Percentiles rank a stretch among this genome's conserved stretches.
Evolutionary conservation across 371 early-diverging fungal species (phyloP).

Genomic region (Circinella umbellata): DNA sequence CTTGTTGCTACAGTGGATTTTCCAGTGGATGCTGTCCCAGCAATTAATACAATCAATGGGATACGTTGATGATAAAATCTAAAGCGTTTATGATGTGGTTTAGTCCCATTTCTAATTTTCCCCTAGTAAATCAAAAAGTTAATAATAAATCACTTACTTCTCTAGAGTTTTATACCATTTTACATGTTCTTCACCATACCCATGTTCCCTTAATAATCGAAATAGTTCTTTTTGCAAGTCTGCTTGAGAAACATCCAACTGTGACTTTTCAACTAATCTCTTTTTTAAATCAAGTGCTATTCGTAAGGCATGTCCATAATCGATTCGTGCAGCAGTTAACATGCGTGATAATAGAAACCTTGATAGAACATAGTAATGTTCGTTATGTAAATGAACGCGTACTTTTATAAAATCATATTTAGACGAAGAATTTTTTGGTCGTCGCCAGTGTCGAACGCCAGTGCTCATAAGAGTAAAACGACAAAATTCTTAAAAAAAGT

Average conservation of each 20-base stretch:
- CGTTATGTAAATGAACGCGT: slow-evolving; percentile 37
- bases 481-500: too few species aligned
- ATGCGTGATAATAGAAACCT: slow-evolving; percentile 44
- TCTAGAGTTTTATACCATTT: slow-evolving; percentile 37
- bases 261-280: slow-evolving; percentile 35
- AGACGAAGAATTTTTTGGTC: slow-evolving; percentile 37
- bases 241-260: slow-evolving; percentile 35
- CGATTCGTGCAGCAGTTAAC: slow-evolving; percentile 41
- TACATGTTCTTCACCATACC: slow-evolving; percentile 38
- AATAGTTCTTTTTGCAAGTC: slow-evolving; percentile 38
- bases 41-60: slow-evolving; percentile 39
- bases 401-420: slow-evolving; percentile 53
- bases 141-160: slow-evolving; percentile 17
- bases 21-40: slow-evolving; percentile 36
- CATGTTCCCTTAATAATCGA: slow-evolving; percentile 31
- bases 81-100: not conserved
- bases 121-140: too few species aligned
- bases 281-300: slow-evolving; percentile 51
- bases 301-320: slow-evolving; percentile 45
- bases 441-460: slow-evolving; percentile 5
- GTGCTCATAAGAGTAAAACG: not conserved
- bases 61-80: slow-evolving; percentile 48
- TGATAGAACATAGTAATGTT: slow-evolving; percentile 47
- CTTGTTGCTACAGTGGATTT: slow-evolving; percentile 43
- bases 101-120: not conserved